Conservation (phyloP, 2,329 filamentous ascomycete genomes). For the Penicillium sp. region DNA sequence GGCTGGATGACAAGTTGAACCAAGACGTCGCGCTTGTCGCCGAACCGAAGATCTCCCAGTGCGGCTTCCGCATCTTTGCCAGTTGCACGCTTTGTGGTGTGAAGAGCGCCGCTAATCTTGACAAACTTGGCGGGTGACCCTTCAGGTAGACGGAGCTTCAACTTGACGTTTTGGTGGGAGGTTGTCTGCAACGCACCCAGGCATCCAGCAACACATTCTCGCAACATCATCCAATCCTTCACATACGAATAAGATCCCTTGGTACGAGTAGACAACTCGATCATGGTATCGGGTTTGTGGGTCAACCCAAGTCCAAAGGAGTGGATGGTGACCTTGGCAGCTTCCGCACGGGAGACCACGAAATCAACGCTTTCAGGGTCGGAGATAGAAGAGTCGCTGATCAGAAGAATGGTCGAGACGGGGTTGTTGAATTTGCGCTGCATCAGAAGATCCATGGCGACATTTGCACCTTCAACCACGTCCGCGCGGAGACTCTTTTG, state of each 20-base stretch:
- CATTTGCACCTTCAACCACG: slow-evolving; percentile 93
- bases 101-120: slow-evolving; percentile 91
- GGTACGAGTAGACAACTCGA: slow-evolving; percentile 86
- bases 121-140: slow-evolving; percentile 96
- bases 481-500: slow-evolving; percentile 95
- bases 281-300: slow-evolving; percentile 98
- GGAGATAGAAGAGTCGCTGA: slow-evolving; percentile 91
- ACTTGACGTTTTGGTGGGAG: slow-evolving; percentile 96
- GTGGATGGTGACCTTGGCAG: slow-evolving; percentile 92
- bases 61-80: slow-evolving; percentile 89
- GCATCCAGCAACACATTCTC: slow-evolving; percentile 89
- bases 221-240: slow-evolving; percentile 99
- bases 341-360: slow-evolving; percentile 90
- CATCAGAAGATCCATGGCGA: slow-evolving; percentile 97
- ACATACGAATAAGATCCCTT: slow-evolving; percentile 97
- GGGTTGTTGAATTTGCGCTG: slow-evolving; percentile 93
- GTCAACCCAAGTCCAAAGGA: slow-evolving; percentile 94
- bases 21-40: slow-evolving; percentile 87
- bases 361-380: slow-evolving; percentile 95
- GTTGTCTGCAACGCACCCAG: slow-evolving; percentile 82
- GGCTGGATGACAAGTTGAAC: slow-evolving; percentile 89
- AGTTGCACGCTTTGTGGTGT: slow-evolving; percentile 91
- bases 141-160: slow-evolving; percentile 87
- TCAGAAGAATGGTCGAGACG: slow-evolving; percentile 87
- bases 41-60: slow-evolving; percentile 84